Evolutionary conservation across 2,329 filamentous ascomycete species (phyloP), one percentile per base, ranked within the genome.

Genomic region (Arachnomyces sp.): DNA sequence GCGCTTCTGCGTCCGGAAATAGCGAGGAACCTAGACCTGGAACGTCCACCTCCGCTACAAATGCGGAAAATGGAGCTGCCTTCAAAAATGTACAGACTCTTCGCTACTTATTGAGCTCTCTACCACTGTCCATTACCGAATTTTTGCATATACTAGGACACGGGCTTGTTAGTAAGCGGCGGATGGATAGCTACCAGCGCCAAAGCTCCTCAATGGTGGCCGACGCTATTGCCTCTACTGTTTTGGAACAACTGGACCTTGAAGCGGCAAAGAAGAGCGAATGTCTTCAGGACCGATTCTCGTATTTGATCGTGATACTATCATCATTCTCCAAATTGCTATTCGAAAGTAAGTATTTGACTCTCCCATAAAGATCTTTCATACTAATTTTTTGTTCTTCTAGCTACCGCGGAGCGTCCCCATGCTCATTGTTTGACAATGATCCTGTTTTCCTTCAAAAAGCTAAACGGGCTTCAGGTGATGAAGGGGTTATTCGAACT

Each of bases 141-240:
- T 84, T 96, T 51, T 84, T 95, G 56, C 86, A 94, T 54, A 82
- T 80, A 1, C 69, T 96, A 32, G 90, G 90, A 9, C 92, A 87
- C 60, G 78, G 84, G 12, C 69, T 96, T 15, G 72, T 94, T 3
- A 78, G 80, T 32, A 84, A 86, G 43, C 79, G 88, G 36, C 79
- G 79, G 46, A 73, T 78, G 18, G 88, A 95, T 51, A 53, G 67
- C 2, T 75, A 75, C 40, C 67, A 72, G 47, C 77, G 73, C 53
- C 77, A 82, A 54, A 80, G 78, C 58, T 75, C 76, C 25, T 68
- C 67, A 14, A 63, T 74, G 43, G 75, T 83, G 28, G 76, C 77
- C 4, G 77, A 82, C 47, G 79, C 85, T 16, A 71, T 96, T 48
- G 85, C 85, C 3, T 72, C 80, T 43, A 78, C 81, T 18, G 71